Base-by-base conservation (phyloP, 805 yeast genomes). In the Candida krabiensis region DNA sequence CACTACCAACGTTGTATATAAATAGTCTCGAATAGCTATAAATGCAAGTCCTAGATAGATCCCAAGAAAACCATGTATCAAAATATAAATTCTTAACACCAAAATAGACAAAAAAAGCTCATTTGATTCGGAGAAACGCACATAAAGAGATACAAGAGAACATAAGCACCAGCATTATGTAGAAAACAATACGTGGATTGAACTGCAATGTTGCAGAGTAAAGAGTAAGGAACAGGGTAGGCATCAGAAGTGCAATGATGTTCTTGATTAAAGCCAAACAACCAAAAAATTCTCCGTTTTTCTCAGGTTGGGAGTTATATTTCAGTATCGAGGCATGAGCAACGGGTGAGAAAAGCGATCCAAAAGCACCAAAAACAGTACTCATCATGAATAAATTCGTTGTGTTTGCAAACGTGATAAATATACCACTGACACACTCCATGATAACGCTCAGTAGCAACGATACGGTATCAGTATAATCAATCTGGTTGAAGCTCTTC, bases 251-350 rank as follows among this genome's bases (percentile, higher is more conserved):
- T 41, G 65, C 59, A 4, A 73, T 58, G 0, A 73, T 33, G 46
- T 77, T 80, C 53, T 79, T 76, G 13, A 82, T 54, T 34, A 84
- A 56, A 0, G 87, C 77, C 30, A 83, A 57, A 0, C 83, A 87
- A 8, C 91, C 89, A 61, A 83, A 83, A 13, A 81, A 67, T 56
- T 83, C 88, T 13, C 95, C 95, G 4, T 77, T 69, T 44, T 72
- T 71, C 11, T 72, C 68, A 28, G 77, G 77, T 1, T 78, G 76
- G 12, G 41, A 22, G 43, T 71, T 75, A 56, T 80, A 79, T 55
- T 85, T 85, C 37, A 80, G 69, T 9, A 83, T 60, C 1, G 84
- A 47, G 0, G 83, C 69, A 50, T 77, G 82, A 9, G 82, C 45
- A 0, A 81, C 69, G 1, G 93, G 91, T 1, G 76, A 63, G 1